Conservation (phyloP, 805 yeast genomes). For the Hanseniaspora pseudoguilliermondii region DNA sequence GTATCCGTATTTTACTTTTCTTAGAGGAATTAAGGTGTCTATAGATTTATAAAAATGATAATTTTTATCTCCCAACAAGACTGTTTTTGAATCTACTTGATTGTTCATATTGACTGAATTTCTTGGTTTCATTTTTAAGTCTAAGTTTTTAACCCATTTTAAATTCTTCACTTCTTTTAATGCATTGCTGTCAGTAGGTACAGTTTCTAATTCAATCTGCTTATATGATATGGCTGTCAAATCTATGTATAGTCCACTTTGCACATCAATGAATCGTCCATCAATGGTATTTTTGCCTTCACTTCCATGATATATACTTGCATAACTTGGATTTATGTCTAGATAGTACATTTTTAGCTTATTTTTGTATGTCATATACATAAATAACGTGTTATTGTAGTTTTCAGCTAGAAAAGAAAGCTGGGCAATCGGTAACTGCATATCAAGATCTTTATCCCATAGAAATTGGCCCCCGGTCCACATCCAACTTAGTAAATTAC, state of each 20-base stretch:
- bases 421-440: constrained; percentile 37
- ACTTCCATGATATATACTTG: constrained; percentile 28
- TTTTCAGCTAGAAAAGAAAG: constrained; percentile 31
- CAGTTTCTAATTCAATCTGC: not conserved
- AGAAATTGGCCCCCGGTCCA: constrained; percentile 44
- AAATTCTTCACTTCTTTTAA: not conserved
- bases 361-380: constrained; percentile 27
- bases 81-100: not conserved
- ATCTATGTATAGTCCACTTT: constrained; percentile 47
- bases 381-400: constrained; percentile 35
- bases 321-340: constrained; percentile 32
- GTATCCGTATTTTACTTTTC: constrained; percentile 14
- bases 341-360: constrained; percentile 39
- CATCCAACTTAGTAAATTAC: constrained; percentile 42
- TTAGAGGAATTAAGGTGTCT: constrained; percentile 11
- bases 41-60: constrained; percentile 10
- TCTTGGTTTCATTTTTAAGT: not conserved
- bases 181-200: not conserved
- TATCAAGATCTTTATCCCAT: constrained; percentile 47
- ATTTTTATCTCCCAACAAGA: constrained; percentile 5
- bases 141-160: not conserved
- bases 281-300: constrained; percentile 40
- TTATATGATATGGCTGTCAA: constrained; percentile 41
- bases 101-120: not conserved
- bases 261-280: constrained; percentile 48